Conservation (phyloP, 192 early-diverging fungal genomes). For the Geosiphon pyriformis region DNA sequence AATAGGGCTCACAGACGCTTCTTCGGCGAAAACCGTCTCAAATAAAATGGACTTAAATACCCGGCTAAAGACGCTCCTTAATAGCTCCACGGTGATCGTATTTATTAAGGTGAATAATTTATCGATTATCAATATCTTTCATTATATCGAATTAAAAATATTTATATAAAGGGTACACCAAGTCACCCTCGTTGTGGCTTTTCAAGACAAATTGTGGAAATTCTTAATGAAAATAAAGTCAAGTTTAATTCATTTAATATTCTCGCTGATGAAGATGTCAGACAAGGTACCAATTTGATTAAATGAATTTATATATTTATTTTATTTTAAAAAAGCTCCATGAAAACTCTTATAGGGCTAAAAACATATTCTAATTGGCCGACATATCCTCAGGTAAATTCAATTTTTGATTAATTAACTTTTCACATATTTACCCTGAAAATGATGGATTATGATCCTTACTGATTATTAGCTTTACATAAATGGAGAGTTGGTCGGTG, state of each 20-base stretch:
- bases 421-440: background rate
- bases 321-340: no score
- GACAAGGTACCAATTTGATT: slow-evolving; percentile 73
- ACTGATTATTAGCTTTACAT: slow-evolving; percentile 68
- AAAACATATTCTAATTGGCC: slow-evolving; percentile 75
- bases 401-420: background rate
- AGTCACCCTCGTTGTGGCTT: slow-evolving; percentile 88
- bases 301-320: background rate
- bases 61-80: slow-evolving; percentile 62
- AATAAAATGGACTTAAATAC: slow-evolving; percentile 54
- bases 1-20: slow-evolving; percentile 30
- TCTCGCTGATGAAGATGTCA: slow-evolving; percentile 85
- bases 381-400: slow-evolving; percentile 90
- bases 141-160: slow-evolving; percentile 21
- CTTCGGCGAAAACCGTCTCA: slow-evolving; percentile 26
- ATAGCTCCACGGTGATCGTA: slow-evolving; percentile 77
- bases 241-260: slow-evolving; percentile 89
- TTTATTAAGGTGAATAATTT: slow-evolving; percentile 71
- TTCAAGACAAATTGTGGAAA: slow-evolving; percentile 71
- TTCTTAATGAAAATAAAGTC: slow-evolving; percentile 71
- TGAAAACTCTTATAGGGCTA: slow-evolving; percentile 29
- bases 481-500: slow-evolving; percentile 93
- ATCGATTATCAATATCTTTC: no score
- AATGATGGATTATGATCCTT: background rate
- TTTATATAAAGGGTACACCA: slow-evolving; percentile 25